These are phyloP conservation scores for Pascua guehoae DNA, from an alignment of 1,284 basidiomycete genomes.

Conservation along the genomic window DNA sequence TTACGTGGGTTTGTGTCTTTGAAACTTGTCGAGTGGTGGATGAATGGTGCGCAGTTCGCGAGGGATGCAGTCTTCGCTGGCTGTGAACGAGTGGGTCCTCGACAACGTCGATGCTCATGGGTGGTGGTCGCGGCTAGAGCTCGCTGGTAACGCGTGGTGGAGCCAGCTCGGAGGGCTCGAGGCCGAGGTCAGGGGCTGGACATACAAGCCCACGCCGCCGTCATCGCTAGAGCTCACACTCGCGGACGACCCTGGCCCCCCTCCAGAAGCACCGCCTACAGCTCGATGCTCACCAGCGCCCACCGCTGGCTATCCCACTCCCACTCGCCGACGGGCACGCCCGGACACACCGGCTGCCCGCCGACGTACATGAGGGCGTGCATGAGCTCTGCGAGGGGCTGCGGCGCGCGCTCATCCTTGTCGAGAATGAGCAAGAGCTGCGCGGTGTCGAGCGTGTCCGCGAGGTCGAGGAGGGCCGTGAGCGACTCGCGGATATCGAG, in stretches of 20 bases:
- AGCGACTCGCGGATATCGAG: constrained; percentile 46
- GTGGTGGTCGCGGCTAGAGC: too few relatives aligned
- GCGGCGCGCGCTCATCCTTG: constrained; percentile 37
- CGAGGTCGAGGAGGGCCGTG: constrained; percentile 46
- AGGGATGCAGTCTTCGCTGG: too few relatives aligned
- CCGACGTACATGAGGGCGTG: constrained; percentile 49
- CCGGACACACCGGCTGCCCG: constrained; percentile 38
- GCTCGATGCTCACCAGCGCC: constrained; percentile 49
- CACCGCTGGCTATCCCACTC: constrained; percentile 44
- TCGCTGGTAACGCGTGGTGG: background rate
- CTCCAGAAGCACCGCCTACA: too few relatives aligned
- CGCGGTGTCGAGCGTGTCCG: constrained; percentile 41
- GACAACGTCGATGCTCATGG: too few relatives aligned
- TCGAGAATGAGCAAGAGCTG: constrained; percentile 43
- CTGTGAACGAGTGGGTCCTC: too few relatives aligned
- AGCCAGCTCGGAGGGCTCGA: background rate
- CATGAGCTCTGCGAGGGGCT: constrained; percentile 39
- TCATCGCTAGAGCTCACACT: constrained; percentile 1
- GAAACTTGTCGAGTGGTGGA: too few relatives aligned
- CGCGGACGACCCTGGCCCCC: too few relatives aligned
- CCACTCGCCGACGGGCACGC: constrained; percentile 39
- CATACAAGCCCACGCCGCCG: background rate
- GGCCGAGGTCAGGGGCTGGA: background rate
- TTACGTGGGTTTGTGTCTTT: too few relatives aligned
- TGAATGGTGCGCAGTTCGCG: too few relatives aligned